Conservation (phyloP, 169 alveolate genomes). For the Pseudocohnilembus persalinus region DNA sequence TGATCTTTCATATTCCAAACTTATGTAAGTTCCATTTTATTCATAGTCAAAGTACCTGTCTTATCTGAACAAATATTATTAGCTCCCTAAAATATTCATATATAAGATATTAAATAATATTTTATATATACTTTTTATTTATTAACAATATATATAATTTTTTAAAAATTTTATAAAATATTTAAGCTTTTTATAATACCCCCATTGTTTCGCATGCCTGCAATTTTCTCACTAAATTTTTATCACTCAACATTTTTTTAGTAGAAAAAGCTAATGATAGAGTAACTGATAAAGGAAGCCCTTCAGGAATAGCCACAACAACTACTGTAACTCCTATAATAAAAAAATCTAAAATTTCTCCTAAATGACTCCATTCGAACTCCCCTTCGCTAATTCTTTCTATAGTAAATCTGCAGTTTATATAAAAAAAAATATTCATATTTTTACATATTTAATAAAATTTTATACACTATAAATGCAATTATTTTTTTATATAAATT, state of each 20-base stretch:
- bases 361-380: constrained; percentile 25
- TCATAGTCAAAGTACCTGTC: constrained; percentile 91
- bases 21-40: constrained; percentile 82
- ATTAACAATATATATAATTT: too few species aligned
- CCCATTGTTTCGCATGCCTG: constrained; percentile 95
- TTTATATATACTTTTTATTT: too few species aligned
- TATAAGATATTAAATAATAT: not conserved
- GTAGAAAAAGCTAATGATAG: constrained; percentile 87
- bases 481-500: too few species aligned
- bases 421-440: constrained; percentile 8
- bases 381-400: constrained; percentile 36
- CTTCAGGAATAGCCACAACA: constrained; percentile 94
- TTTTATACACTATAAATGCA: too few species aligned
- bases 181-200: constrained; percentile 18
- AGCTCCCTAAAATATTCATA: constrained; percentile 62
- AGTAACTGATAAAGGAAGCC: constrained; percentile 94
- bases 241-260: constrained; percentile 87
- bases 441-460: too few species aligned
- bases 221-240: constrained; percentile 82
- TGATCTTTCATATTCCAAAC: constrained; percentile 38
- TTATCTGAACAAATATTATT: constrained; percentile 90
- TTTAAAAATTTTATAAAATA: too few species aligned
- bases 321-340: constrained; percentile 86
- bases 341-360: constrained; percentile 44
- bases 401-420: constrained; percentile 7